Evolutionary conservation across 2,329 filamentous ascomycete genomes (phyloP), one percentile per base, ranked within the genome.

Genomic region (Ophiocordyceps robertsii): DNA sequence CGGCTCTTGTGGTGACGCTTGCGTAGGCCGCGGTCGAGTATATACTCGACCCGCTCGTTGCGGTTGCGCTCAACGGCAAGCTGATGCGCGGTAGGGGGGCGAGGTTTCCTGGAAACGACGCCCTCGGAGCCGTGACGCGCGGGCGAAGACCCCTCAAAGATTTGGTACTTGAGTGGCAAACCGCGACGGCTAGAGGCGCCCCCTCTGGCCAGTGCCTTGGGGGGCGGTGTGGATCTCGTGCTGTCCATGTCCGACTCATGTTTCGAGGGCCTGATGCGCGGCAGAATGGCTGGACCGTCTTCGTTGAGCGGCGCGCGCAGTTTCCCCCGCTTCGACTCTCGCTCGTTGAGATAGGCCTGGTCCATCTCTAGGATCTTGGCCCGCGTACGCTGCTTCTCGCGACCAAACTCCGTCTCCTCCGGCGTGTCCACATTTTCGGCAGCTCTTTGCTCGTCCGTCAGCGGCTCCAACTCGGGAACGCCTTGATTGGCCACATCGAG

Each of bases 41-140:
- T 84, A 53, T 88, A 82, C 53, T 88, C 82, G n/a, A 90, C 84
- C 6, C 84, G 78, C 53, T 85, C 77, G 46, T 77, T 82, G 16
- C 85, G 72, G 59, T 89, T 88, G 43, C 80, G 75, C 58, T 88
- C 84, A 1, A 92, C 82, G 0, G 84, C 84, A 33, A 88, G 67
- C 60, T 92, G 85, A 59, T 92, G 85, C 31, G 84, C 82, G 0
- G 85, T 92, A 0, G 86, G 75, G 3, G 84, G 84, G 1, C 85
- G 74, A 9, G 81, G 78, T 55, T 87, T 80, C 44, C 75, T 66
- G 17, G 69, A 66, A 32, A 70, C 64, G n/a, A 74, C 68, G 13
- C 69, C 68, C 44, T 80, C 77, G 13, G 73, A 66, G 17, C 70
- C 61, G 16, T 72, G 64, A 19, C 70, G 68, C 36, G 66, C 73